These are phyloP conservation scores for Aspergillus avenaceus DNA, from an alignment of 495 filamentous ascomycete species.

Conservation along the genomic window DNA sequence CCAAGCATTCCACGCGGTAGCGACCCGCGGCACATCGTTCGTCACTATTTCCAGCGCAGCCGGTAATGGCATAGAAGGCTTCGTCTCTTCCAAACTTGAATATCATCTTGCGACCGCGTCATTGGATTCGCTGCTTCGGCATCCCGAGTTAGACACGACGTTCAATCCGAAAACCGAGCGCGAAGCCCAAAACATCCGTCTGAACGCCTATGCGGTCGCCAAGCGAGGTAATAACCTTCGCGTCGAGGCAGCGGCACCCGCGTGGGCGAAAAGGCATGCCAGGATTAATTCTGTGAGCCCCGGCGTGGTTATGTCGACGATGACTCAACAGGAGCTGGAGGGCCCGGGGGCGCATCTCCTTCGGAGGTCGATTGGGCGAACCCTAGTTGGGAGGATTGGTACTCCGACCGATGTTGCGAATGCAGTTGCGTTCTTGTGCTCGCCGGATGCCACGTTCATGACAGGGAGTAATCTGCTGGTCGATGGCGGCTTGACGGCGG, in stretches of 20 bases:
- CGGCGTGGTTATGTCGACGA: conserved; percentile 73
- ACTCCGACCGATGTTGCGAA: no score
- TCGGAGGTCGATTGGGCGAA: no score
- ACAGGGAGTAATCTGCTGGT: no score
- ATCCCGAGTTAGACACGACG: background rate
- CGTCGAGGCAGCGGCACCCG: conserved; percentile 39
- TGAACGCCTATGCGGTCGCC: conserved; percentile 7
- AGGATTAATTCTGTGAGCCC: conserved; percentile 81
- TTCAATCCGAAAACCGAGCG: background rate
- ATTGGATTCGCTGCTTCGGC: background rate
- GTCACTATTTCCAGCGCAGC: conserved; percentile 7
- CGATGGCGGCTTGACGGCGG: no score
- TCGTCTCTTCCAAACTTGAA: background rate
- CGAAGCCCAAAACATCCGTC: background rate
- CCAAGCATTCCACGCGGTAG: conserved; percentile 8
- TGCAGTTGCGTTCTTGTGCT: no score
- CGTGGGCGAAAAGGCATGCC: conserved; percentile 70
- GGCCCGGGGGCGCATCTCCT: no score
- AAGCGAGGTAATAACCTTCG: conserved; percentile 14
- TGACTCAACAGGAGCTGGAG: conserved; percentile 37
- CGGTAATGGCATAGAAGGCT: background rate
- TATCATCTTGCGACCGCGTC: conserved; percentile 5
- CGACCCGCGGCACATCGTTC: background rate
- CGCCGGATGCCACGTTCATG: no score
- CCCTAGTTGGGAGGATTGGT: no score